phyloP scores from a whole-genome alignment of 345 rosid species.

The Fremontodendron californicum region DNA sequence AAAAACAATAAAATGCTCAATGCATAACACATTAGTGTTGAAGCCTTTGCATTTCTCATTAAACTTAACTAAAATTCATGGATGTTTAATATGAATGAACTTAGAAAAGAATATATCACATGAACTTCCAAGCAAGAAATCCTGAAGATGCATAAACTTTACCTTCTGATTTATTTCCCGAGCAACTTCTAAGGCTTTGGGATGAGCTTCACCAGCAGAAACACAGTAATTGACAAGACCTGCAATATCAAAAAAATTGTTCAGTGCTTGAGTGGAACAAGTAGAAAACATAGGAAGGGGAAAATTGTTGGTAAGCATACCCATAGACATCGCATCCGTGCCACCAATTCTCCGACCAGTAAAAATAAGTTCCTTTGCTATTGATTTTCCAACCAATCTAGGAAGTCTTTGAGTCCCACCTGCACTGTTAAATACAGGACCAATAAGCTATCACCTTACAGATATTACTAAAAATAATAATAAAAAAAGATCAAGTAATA shows the following conservation, averaged over 20 bases:
- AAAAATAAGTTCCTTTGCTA: slow-evolving; percentile 81
- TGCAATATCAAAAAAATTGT: slow-evolving; percentile 21
- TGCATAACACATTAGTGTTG: background rate
- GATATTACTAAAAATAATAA: background rate
- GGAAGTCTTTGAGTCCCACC: slow-evolving; percentile 95
- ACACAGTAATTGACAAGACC: slow-evolving; percentile 78
- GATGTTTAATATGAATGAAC: slow-evolving; percentile 1
- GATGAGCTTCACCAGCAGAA: slow-evolving; percentile 63
- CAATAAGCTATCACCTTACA: background rate
- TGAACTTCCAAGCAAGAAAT: background rate
- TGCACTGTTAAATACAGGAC: slow-evolving; percentile 46
- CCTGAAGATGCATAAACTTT: background rate
- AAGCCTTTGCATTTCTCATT: background rate
- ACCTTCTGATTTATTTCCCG: slow-evolving; percentile 79
- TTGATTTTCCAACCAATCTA: slow-evolving; percentile 73
- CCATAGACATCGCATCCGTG: slow-evolving; percentile 60
- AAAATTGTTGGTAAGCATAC: slow-evolving; percentile 37
- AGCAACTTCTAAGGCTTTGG: slow-evolving; percentile 80
- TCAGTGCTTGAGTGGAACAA: background rate
- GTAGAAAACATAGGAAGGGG: background rate
- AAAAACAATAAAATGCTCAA: background rate
- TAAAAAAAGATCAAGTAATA: background rate
- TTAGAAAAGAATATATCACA: background rate
- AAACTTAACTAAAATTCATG: background rate
- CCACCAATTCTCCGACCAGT: slow-evolving; percentile 75